phyloP scores from a whole-genome alignment of 2,329 filamentous ascomycete genomes.

The Cladosporium cucumerinum region DNA sequence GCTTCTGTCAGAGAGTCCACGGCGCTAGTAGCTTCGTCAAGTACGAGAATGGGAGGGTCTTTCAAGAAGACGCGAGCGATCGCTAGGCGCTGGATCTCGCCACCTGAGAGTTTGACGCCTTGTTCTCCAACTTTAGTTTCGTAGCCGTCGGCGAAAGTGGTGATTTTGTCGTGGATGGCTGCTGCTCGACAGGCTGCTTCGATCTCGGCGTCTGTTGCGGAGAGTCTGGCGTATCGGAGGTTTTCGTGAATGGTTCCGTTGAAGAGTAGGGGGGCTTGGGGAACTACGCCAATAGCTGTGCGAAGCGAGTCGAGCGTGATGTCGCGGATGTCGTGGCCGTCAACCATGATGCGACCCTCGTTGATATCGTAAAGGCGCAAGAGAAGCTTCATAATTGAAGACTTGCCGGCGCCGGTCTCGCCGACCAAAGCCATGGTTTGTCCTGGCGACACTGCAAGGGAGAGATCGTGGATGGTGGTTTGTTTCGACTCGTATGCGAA shows the following conservation, averaged over 20 bases:
- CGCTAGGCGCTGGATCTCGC: slow-evolving; percentile 78
- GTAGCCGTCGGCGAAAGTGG: slow-evolving; percentile 63
- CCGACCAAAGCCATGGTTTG: slow-evolving; percentile 58
- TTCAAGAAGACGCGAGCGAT: slow-evolving; percentile 70
- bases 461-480: slow-evolving; percentile 49
- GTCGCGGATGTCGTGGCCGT: slow-evolving; percentile 58
- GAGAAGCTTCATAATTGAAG: slow-evolving; percentile 59
- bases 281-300: slow-evolving; percentile 59
- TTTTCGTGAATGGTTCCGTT: slow-evolving; percentile 64
- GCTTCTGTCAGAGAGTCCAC: slow-evolving; percentile 55
- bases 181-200: slow-evolving; percentile 59
- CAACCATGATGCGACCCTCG: slow-evolving; percentile 53
- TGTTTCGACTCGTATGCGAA: slow-evolving; percentile 57
- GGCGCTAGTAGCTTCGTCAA: slow-evolving; percentile 75
- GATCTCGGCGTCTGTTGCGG: slow-evolving; percentile 60
- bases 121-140: slow-evolving; percentile 72
- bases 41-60: slow-evolving; percentile 62
- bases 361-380: slow-evolving; percentile 60
- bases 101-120: slow-evolving; percentile 76
- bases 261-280: slow-evolving; percentile 63
- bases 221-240: slow-evolving; percentile 59
- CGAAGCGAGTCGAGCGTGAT: slow-evolving; percentile 58
- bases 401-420: slow-evolving; percentile 62
- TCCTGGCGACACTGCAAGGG: slow-evolving; percentile 49
- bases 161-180: slow-evolving; percentile 62